Base-by-base conservation (phyloP, 495 filamentous ascomycete genomes). In the Pyrenula massariospora region DNA sequence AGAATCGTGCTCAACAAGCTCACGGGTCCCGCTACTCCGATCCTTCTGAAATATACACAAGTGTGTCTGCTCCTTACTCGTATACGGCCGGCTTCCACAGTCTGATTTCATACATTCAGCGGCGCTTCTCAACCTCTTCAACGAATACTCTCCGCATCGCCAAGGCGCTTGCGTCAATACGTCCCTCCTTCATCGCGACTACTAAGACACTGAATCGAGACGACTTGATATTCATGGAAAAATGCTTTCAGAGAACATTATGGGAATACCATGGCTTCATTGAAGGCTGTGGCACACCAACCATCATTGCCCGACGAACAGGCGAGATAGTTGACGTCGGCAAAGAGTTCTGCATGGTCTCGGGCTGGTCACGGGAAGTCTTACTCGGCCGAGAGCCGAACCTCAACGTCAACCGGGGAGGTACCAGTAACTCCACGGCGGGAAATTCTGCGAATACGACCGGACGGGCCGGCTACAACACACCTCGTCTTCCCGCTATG, bases 141-240 rank as follows among this genome's bases (percentile, higher is more conserved):
- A 78, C 80, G 36, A 86, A 87, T 63, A 83, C 82, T 2, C 64
- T 88, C 51, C 84, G 84, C 49, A 92, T 96, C 58, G 90, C 88
- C 56, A 88, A 89, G 69, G 83, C 91, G 11, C 80, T 98, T 57
- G 86, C 89, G 10, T 86, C 84, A 48, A 94, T 95, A 60, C 87
- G 93, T 20, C 93, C 93, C 3, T 89, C 89, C 5, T 92, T 98
- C 70, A 91, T 97, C 60, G 82, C 89, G 2, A 93, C 86, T 56
- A 91, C 86, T 22, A 85, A 85, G 59, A 89, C 85, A 2, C 73
- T 97, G 36, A 90, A 88, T 56, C 75, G 82, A 24, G 82, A 91
- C 63, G 93, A 98, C 66, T 78, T 97, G 20, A 84, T 98, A 22
- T 96, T 96, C 71, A 94, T 93, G 88, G 93, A 98, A 68, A 91